Conservation (phyloP, 371 early-diverging fungal genomes). For the Syncephalastrum racemosum region DNA sequence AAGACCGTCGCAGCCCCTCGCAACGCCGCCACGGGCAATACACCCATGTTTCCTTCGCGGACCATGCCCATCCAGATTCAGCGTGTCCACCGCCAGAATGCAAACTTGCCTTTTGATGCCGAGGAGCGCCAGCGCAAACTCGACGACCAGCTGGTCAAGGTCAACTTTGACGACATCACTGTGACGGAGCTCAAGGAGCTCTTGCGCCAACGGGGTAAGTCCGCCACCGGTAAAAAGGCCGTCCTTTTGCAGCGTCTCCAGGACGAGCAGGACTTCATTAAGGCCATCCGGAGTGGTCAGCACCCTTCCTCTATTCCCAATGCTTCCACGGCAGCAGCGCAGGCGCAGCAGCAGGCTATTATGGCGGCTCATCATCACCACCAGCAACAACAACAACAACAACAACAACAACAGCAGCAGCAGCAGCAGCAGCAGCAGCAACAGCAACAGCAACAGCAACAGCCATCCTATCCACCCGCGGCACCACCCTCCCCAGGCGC, state of each 20-base stretch:
- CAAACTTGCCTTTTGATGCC: conserved; percentile 32
- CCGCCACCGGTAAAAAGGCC: conserved; percentile 74
- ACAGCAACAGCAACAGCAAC: too few species aligned
- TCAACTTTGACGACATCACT: conserved; percentile 77
- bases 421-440: conserved; percentile 2
- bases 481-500: conserved; percentile 8
- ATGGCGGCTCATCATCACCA: too few species aligned
- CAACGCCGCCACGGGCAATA: conserved; percentile 33
- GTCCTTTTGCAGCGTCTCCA: conserved; percentile 31
- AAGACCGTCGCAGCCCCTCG: conserved; percentile 14
- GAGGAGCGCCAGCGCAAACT: conserved; percentile 55
- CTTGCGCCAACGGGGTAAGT: conserved; percentile 68
- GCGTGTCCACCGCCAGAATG: conserved; percentile 17
- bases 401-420: conserved; percentile 3
- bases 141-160: conserved; percentile 64
- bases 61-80: conserved; percentile 33
- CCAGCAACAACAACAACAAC: neutral
- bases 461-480: conserved; percentile 15
- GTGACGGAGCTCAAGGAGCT: conserved; percentile 77
- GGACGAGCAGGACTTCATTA: conserved; percentile 36
- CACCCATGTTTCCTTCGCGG: conserved; percentile 20
- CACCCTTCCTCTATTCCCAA: conserved; percentile 14
- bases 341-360: conserved; percentile 2
- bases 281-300: conserved; percentile 21
- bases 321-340: conserved; percentile 16